Conservation (phyloP, 106 monocot species). For the Dioscorea dumetorum region DNA sequence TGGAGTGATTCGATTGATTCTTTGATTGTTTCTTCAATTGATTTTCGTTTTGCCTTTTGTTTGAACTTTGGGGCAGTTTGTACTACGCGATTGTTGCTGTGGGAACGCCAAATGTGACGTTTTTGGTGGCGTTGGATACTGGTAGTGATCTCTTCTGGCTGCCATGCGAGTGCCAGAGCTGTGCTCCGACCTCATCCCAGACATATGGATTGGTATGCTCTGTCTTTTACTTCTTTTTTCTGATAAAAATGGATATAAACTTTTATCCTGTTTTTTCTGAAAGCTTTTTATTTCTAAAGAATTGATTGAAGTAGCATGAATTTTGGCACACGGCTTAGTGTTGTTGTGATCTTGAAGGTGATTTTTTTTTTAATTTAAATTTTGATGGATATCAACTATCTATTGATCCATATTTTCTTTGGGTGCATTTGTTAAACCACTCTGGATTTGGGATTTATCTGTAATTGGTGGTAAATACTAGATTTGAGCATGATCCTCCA, state of each 20-base stretch:
- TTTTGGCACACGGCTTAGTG: too few species aligned
- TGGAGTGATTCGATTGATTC: too few species aligned
- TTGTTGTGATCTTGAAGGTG: too few species aligned
- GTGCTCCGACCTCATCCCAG: constrained; percentile 36
- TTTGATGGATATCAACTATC: too few species aligned
- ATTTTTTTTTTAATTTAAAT: too few species aligned
- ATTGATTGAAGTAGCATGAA: not conserved
- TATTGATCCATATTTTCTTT: too few species aligned
- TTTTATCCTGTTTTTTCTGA: not conserved
- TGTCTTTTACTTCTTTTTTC: not conserved
- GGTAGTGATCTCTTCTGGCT: constrained; percentile 91
- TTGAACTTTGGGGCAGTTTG: constrained; percentile 31
- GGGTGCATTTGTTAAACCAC: too few species aligned
- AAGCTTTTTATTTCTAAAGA: not conserved
- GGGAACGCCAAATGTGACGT: constrained; percentile 71
- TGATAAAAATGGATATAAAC: not conserved
- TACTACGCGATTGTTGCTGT: constrained; percentile 65
- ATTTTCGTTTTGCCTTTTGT: not conserved
- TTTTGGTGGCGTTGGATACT: constrained; percentile 84
- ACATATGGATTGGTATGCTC: constrained; percentile 31
- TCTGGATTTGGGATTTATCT: too few species aligned
- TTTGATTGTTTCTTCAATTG: not conserved
- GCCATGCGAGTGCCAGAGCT: constrained; percentile 68
- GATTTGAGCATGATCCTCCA: too few species aligned
- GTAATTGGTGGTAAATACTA: too few species aligned